phyloP scores from a whole-genome alignment of 2,329 filamentous ascomycete genomes.

The Alternaria gansuensis region DNA sequence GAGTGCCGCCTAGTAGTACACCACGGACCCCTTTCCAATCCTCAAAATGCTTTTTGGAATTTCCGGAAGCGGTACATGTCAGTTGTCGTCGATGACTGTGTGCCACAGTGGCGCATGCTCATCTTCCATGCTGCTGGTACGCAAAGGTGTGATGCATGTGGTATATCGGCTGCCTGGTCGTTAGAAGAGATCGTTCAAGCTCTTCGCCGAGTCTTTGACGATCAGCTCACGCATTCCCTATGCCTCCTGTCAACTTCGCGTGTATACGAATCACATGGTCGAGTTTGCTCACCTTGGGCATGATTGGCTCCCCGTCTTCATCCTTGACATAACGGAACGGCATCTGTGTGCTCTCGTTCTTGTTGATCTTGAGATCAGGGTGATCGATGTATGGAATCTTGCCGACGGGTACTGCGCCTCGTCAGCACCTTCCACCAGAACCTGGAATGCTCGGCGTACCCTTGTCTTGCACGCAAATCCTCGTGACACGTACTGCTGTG shows the following conservation, averaged over 20 bases:
- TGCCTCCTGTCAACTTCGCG: slow-evolving; percentile 34
- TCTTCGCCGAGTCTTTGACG: slow-evolving; percentile 91
- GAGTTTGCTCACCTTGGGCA: slow-evolving; percentile 76
- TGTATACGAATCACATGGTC: slow-evolving; percentile 23
- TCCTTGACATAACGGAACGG: slow-evolving; percentile 93
- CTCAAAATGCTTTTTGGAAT: slow-evolving; percentile 20
- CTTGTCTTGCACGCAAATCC: slow-evolving; percentile 85
- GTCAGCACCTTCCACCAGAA: slow-evolving; percentile 28
- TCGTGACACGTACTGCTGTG: slow-evolving; percentile 91
- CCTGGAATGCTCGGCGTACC: slow-evolving; percentile 63
- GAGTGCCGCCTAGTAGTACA: slow-evolving; percentile 24
- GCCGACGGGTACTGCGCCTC: slow-evolving; percentile 72
- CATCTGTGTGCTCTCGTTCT: slow-evolving; percentile 96
- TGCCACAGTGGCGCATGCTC: slow-evolving; percentile 51
- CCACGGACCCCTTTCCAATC: slow-evolving; percentile 19
- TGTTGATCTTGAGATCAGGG: slow-evolving; percentile 87
- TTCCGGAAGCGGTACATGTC: slow-evolving; percentile 32
- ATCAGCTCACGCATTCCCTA: slow-evolving; percentile 96
- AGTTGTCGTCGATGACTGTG: slow-evolving; percentile 42
- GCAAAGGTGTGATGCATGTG: background rate
- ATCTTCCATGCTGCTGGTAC: slow-evolving; percentile 20
- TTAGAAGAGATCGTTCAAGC: slow-evolving; percentile 83
- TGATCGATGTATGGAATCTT: slow-evolving; percentile 85
- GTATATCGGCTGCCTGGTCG: background rate
- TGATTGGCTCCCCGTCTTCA: slow-evolving; percentile 78